Evolutionary conservation across 225 moss, liverwort and hornwort species (phyloP), one percentile per base, ranked within the genome.

Genomic region (Physcomitrellopsis africana): DNA sequence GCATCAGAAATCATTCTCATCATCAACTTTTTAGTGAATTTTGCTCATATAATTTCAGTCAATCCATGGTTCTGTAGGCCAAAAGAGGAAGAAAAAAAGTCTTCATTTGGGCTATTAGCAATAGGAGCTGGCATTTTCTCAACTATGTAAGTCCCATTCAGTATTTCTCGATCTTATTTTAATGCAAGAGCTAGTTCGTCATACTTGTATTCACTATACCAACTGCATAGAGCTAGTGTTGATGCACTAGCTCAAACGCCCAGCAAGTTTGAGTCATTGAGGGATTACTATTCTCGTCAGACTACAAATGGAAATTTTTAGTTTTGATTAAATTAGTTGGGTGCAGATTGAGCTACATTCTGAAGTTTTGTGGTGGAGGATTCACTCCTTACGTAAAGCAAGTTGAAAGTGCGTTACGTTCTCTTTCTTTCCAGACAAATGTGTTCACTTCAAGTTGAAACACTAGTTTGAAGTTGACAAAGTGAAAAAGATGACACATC

Each of bases 91-190:
- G 65, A 82, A 27, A 70, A 69, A 24, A 68, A 65, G 22, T 61
- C 42, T 54, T 73, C 77, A 52, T 66, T 9, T n/a, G 65, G 72
- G 19, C 41, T 72, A 22, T 82, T 85, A 1, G 82, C 85, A 44
- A 63, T 79, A 0, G 85, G 85, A 37, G 76, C 78, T 60, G 79
- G 79, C 68, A 76, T 85, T 65, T 76, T 85, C 79, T 85, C 85
- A 60, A 65, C 82, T 69, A 27, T 85, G 85, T 85, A 79, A 65
- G 82, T 61, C 23, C 15, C n/a, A 47, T 60, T 19, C 1, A 72
- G 32, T 60, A 49, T 9, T 24, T 13, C 47, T 45, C 60, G 62
- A 10, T 45, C n/a, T 54, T 1, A 24, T 46, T 70, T 45, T 15
- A 55, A 19, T 23, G 43, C 42, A 24, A 78, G 52, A 17, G 56